Evolutionary conservation across 2,329 filamentous ascomycete species (phyloP), one percentile per base, ranked within the genome.

Genomic region (Fusarium sp.): DNA sequence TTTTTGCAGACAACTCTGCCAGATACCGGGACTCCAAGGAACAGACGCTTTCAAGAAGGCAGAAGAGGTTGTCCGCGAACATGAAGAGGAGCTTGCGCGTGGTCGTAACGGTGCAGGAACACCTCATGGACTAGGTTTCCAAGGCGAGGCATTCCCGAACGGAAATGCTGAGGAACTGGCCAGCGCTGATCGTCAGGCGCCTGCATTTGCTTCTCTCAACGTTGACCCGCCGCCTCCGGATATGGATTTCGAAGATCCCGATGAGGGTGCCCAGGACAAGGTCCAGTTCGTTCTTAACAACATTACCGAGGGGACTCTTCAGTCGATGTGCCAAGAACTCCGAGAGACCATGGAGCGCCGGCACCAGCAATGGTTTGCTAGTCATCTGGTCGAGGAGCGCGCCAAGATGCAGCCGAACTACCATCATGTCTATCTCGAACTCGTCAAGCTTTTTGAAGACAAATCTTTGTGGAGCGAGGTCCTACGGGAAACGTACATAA

Each of bases 391-490:
- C 4, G 95, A 98, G 76, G 93, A 98, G 78, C 93, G 97, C 45
- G 97, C 95, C 33, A 98, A 98, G 81, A 91, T 97, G 84, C 95
- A 99, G 78, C 95, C 95, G 7, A 99, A 99, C 79, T 98, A 97
- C 76, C 96, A 99, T 73, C 88, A 92, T 63, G 88, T 99, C 22
- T 99, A 99, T 77, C 87, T 98, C 50, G 93, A 97, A 73, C 87
- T 99, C 52, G 87, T 99, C 63, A 91, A 91, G 58, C 88, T 94
- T 34, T 93, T 98, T 72, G 88, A 93, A 71, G 90, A 96, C 77
- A 92, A 88, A 75, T 81, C 86, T 11, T 84, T 99, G 2, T 97
- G 94, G 92, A 86, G 89, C 4, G 94, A 98, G 77, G 91, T 98
- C n/a, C 83, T 98, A 33, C 88, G 95, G 48, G 95, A 98, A 81